Percentiles rank a stretch among this genome's conserved stretches.
phyloP scores from a whole-genome alignment of 1,139 yeast genomes.

The Nakaseomyces kungkrabaensis region DNA sequence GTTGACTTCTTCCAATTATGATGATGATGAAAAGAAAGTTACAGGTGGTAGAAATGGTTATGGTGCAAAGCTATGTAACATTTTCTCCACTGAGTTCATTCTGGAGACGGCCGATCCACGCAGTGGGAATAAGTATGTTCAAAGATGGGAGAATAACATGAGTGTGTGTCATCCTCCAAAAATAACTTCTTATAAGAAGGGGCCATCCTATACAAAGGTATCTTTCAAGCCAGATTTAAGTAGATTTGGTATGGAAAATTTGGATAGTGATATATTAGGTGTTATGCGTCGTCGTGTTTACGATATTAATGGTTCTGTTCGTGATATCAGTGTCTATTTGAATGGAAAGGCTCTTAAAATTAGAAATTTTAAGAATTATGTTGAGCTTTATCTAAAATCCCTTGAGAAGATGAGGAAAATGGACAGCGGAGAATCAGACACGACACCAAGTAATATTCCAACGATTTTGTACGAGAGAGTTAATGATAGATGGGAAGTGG shows the following conservation, averaged over 20 bases:
- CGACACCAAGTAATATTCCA: slow-evolving; percentile 37
- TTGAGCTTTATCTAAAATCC: slow-evolving; percentile 82
- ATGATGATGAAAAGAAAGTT: slow-evolving; percentile 89
- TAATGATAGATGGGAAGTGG: slow-evolving; percentile 86
- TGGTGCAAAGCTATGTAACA: slow-evolving; percentile 94
- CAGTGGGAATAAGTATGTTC: slow-evolving; percentile 55
- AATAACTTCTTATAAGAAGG: slow-evolving; percentile 44
- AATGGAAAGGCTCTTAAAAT: slow-evolving; percentile 67
- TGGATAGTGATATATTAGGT: slow-evolving; percentile 75
- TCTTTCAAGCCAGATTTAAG: slow-evolving; percentile 82
- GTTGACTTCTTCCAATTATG: slow-evolving; percentile 90
- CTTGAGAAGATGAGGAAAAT: slow-evolving; percentile 35
- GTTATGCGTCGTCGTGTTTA: slow-evolving; percentile 89
- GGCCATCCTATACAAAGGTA: slow-evolving; percentile 71
- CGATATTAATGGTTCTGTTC: slow-evolving; percentile 93
- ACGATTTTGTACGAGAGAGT: slow-evolving; percentile 73
- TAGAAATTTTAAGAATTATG: slow-evolving; percentile 72
- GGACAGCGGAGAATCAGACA: slow-evolving; percentile 32
- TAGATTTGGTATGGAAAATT: slow-evolving; percentile 71
- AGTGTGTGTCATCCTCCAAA: slow-evolving; percentile 63
- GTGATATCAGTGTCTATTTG: slow-evolving; percentile 67
- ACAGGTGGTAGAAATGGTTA: slow-evolving; percentile 99
- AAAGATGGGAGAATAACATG: slow-evolving; percentile 87
- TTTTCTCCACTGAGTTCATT: slow-evolving; percentile 78
- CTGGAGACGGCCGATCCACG: slow-evolving; percentile 83